Percentiles rank a stretch among this genome's conserved stretches.
phyloP scores from a whole-genome alignment of 2,329 filamentous ascomycete species.

The Alternaria dauci region DNA sequence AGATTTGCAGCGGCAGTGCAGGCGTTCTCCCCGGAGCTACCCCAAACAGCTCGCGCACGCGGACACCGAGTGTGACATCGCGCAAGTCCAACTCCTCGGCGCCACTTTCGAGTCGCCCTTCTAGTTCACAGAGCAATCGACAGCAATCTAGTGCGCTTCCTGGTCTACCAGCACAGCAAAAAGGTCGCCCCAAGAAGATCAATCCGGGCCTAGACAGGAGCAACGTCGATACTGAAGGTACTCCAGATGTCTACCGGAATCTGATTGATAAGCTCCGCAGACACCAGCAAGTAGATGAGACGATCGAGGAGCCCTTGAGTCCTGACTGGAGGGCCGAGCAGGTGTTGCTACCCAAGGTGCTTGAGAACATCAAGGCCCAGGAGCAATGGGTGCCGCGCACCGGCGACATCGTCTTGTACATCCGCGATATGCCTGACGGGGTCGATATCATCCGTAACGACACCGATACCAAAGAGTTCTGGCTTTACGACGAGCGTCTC shows the following conservation, averaged over 20 bases:
- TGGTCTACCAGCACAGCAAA: conserved; percentile 10
- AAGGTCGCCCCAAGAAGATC: conserved; percentile 31
- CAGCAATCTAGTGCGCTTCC: background rate
- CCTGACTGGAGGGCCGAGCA: conserved; percentile 66
- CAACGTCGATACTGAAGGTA: conserved; percentile 62
- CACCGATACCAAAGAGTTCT: conserved; percentile 23
- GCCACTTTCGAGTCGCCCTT: background rate
- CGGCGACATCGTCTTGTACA: conserved; percentile 66
- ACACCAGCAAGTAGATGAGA: conserved; percentile 52
- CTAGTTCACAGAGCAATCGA: background rate
- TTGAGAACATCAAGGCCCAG: conserved; percentile 55
- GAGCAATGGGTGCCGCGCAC: conserved; percentile 62
- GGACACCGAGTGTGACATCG: conserved; percentile 14
- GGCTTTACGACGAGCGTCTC: conserved; percentile 30
- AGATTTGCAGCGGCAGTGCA: conserved; percentile 52
- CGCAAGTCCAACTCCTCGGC: background rate
- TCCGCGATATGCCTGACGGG: conserved; percentile 42
- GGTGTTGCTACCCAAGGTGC: conserved; percentile 51
- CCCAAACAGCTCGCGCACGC: conserved; percentile 11
- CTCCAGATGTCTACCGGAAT: conserved; percentile 61
- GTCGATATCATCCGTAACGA: conserved; percentile 44
- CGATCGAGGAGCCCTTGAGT: conserved; percentile 60
- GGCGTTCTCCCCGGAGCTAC: conserved; percentile 28
- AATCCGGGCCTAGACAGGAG: conserved; percentile 30
- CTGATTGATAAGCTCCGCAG: conserved; percentile 59